Evolutionary conservation across 768 basidiomycete species (phyloP).

Genomic region (Nidula microcarpa): DNA sequence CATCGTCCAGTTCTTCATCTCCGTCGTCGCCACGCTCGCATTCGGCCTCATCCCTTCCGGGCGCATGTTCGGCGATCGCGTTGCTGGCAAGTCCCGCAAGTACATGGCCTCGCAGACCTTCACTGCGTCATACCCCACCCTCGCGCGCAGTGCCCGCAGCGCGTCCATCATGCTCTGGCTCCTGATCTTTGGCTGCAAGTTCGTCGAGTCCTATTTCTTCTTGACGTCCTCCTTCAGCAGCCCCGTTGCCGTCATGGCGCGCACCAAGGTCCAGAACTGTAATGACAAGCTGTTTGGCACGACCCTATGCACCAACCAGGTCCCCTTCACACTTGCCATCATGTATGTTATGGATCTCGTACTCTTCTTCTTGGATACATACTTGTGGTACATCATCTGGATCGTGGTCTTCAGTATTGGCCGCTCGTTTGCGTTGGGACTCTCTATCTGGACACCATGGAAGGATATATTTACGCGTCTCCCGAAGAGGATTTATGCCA

Average conservation of each 20-base stretch:
- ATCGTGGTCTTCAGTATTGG: conserved; percentile 91
- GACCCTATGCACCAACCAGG: conserved; percentile 85
- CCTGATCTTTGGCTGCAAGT: conserved; percentile 95
- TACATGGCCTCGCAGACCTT: conserved; percentile 99
- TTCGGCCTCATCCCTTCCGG: conserved; percentile 94
- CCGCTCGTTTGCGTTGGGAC: conserved; percentile 86
- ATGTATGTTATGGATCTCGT: conserved; percentile 99
- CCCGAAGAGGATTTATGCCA: conserved; percentile 98
- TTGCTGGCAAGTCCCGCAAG: conserved; percentile 95
- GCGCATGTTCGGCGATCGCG: conserved; percentile 98
- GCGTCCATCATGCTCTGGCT: conserved; percentile 89
- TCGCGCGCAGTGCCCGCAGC: conserved; percentile 66
- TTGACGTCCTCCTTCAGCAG: conserved; percentile 94
- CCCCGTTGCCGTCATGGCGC: conserved; percentile 95
- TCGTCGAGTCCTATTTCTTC: conserved; percentile 97
- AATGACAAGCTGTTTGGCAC: conserved; percentile 79
- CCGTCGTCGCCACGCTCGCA: conserved; percentile 74
- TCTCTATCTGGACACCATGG: conserved; percentile 99
- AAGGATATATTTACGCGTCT: conserved; percentile 94
- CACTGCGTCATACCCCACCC: conserved; percentile 91
- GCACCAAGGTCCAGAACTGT: conserved; percentile 91
- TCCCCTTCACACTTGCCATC: conserved; percentile 91
- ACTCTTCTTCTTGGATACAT: conserved; percentile 99
- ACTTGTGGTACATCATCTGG: conserved; percentile 99
- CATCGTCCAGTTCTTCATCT: conserved; percentile 92